phyloP scores from a whole-genome alignment of 2,329 filamentous ascomycete species.

The Alternaria sp. region DNA sequence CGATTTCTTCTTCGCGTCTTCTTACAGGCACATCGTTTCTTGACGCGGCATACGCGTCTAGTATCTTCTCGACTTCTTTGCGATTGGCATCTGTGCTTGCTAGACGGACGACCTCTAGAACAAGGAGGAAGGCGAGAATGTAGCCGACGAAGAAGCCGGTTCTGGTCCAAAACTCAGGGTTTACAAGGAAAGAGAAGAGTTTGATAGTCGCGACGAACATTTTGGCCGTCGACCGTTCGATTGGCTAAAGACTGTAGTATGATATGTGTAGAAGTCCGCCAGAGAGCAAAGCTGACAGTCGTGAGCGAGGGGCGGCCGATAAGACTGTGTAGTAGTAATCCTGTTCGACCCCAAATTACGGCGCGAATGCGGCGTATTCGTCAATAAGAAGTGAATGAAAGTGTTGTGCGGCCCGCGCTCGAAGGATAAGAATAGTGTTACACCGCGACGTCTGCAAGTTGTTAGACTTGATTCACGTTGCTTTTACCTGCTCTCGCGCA shows the following conservation, averaged over 20 bases:
- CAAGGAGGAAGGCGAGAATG: slow-evolving; percentile 30
- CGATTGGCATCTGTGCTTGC: slow-evolving; percentile 34
- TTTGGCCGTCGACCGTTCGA: neutral
- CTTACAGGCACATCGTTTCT: slow-evolving; percentile 1
- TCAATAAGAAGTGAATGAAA: neutral
- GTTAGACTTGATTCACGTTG: slow-evolving; percentile 1
- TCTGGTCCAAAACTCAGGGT: slow-evolving; percentile 25
- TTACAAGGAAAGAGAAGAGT: slow-evolving; percentile 23
- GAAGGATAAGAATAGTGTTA: slow-evolving; percentile 4
- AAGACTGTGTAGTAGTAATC: neutral
- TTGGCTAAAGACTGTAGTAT: neutral
- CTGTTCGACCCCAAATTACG: neutral
- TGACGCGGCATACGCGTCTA: slow-evolving; percentile 30
- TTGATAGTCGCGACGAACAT: slow-evolving; percentile 7
- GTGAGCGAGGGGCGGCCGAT: neutral
- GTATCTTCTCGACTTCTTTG: slow-evolving; percentile 33
- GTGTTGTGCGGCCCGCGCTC: slow-evolving; percentile 2
- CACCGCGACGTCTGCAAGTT: slow-evolving; percentile 1
- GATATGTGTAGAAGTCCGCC: neutral
- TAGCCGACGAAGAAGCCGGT: slow-evolving; percentile 37
- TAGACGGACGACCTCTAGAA: slow-evolving; percentile 33
- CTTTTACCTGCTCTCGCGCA: neutral
- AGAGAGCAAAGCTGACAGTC: neutral
- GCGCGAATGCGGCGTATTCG: neutral
- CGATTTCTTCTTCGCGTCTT: slow-evolving; percentile 7